A percentile compares a stretch with the other conserved stretches of the same genome.
Conservation (phyloP, 176 grass and related monocot genomes). For the Zea luxurians region DNA sequence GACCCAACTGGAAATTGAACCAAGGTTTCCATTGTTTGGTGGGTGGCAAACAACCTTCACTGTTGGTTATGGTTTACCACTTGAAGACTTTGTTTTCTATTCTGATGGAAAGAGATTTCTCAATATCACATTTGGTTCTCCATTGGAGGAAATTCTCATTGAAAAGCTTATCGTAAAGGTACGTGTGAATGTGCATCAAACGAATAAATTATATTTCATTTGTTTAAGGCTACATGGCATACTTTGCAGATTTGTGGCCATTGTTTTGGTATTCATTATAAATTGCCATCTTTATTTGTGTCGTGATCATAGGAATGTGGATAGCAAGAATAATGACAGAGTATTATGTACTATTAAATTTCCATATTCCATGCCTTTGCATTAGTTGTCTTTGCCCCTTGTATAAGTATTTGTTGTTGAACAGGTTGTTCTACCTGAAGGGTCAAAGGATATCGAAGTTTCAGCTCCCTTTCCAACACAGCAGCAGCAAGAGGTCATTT, state of each 20-base stretch:
- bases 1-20: constrained; percentile 95
- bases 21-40: constrained; percentile 97
- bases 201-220: constrained; percentile 4
- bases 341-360: constrained; percentile 1
- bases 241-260: neutral
- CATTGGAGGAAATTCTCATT: constrained; percentile 77
- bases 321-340: neutral
- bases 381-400: neutral
- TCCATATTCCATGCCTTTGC: neutral
- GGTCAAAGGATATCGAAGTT: constrained; percentile 83
- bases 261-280: constrained; percentile 22
- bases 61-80: constrained; percentile 86
- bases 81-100: constrained; percentile 84
- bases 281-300: neutral
- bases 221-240: neutral
- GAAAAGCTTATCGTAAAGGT: constrained; percentile 90
- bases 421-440: constrained; percentile 94
- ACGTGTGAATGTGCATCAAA: neutral
- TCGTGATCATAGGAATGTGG: neutral
- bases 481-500: constrained; percentile 70
- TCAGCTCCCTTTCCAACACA: constrained; percentile 73
- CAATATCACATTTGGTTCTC: constrained; percentile 95
- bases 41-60: constrained; percentile 98
- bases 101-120: constrained; percentile 81
- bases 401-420: constrained; percentile 32